phyloP scores from a whole-genome alignment of 176 grass and related monocot species.

The Musa troglodytarum region DNA sequence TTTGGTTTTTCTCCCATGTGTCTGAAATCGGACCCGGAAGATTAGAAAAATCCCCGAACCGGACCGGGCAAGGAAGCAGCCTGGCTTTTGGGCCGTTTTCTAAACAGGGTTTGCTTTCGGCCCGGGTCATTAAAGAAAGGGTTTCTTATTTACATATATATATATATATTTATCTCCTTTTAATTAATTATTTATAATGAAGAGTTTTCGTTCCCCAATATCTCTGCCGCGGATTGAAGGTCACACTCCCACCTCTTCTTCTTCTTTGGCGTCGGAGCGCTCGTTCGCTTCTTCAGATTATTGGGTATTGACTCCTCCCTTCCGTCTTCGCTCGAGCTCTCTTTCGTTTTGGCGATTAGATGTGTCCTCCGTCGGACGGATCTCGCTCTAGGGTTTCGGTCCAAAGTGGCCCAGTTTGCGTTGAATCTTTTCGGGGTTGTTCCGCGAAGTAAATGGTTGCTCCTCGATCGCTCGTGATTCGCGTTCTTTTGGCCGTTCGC shows the following conservation, averaged over 20 bases:
- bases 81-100: too few relatives aligned
- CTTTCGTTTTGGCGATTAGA: neutral
- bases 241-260: neutral
- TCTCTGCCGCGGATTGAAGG: conserved; percentile 1
- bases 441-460: neutral
- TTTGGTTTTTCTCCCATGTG: too few relatives aligned
- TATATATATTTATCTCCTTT: too few relatives aligned
- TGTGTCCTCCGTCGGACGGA: neutral
- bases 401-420: neutral
- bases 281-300: neutral
- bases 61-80: too few relatives aligned
- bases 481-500: neutral
- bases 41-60: too few relatives aligned
- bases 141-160: too few relatives aligned
- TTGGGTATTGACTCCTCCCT: neutral
- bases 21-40: too few relatives aligned
- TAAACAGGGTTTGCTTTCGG: too few relatives aligned
- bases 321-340: neutral
- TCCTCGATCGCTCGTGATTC: neutral
- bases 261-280: neutral
- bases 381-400: neutral
- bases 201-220: too few relatives aligned
- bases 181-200: too few relatives aligned
- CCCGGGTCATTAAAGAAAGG: too few relatives aligned
- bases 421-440: neutral